phyloP scores from a whole-genome alignment of 2,329 filamentous ascomycete genomes.

The Lojkania enalia region DNA sequence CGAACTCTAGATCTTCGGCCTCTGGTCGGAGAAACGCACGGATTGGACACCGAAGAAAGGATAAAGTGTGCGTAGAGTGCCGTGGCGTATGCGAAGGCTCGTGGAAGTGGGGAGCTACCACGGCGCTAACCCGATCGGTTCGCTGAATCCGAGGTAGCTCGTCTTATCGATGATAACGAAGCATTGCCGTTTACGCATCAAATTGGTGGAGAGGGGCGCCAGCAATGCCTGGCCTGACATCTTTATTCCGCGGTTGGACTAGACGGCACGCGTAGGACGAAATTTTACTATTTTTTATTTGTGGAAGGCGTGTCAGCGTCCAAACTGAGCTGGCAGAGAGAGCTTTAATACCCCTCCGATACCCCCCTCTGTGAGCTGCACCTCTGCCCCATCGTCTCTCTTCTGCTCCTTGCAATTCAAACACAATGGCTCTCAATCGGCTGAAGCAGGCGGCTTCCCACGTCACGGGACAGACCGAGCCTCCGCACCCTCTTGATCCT shows the following conservation, averaged over 20 bases:
- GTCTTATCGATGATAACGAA: slow-evolving; percentile 12
- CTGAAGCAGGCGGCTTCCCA: slow-evolving; percentile 67
- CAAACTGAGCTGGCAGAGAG: slow-evolving; percentile 1
- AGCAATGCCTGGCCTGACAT: slow-evolving; percentile 1
- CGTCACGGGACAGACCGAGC: slow-evolving; percentile 57
- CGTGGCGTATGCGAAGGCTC: background rate
- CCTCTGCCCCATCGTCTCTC: slow-evolving; percentile 7
- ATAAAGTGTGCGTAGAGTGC: background rate
- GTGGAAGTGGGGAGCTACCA: background rate
- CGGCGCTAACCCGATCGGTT: slow-evolving; percentile 9
- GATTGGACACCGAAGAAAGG: too few relatives aligned
- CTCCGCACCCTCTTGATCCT: slow-evolving; percentile 77
- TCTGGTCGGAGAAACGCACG: too few relatives aligned
- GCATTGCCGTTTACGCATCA: slow-evolving; percentile 3
- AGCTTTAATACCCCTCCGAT: slow-evolving; percentile 28
- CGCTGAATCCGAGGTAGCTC: slow-evolving; percentile 8
- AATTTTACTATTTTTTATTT: slow-evolving; percentile 7
- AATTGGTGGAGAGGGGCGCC: slow-evolving; percentile 1
- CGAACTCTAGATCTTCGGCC: too few relatives aligned
- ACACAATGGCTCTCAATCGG: slow-evolving; percentile 63
- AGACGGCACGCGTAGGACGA: background rate
- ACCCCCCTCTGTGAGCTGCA: slow-evolving; percentile 9
- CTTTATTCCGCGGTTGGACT: slow-evolving; percentile 10
- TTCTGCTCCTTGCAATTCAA: slow-evolving; percentile 1
- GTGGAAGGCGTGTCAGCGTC: slow-evolving; percentile 13